Evolutionary conservation across 306 rosid species (phyloP).

Genomic region (Cucurbita moschata): DNA sequence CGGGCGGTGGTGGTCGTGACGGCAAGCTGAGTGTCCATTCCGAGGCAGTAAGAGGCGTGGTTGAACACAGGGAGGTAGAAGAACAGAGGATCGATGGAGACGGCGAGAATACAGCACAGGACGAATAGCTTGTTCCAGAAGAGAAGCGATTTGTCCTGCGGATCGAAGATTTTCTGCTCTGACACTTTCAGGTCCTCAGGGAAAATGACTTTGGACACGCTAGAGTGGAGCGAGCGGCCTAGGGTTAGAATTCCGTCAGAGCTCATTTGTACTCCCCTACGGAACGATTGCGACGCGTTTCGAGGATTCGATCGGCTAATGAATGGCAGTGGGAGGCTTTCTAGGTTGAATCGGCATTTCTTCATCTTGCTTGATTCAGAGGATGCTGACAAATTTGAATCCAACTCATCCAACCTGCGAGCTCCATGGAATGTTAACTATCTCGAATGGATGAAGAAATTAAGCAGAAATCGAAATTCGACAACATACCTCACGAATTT

Average conservation of each 20-base stretch:
- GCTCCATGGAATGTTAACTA: not conserved
- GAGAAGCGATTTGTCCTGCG: conserved; percentile 69
- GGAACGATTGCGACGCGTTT: conserved; percentile 39
- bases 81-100: conserved; percentile 75
- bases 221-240: conserved; percentile 53
- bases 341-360: conserved; percentile 30
- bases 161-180: conserved; percentile 63
- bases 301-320: conserved; percentile 19
- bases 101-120: conserved; percentile 55
- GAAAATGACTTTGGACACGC: conserved; percentile 59
- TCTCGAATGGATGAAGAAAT: not conserved
- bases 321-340: conserved; percentile 18
- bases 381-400: conserved; percentile 19
- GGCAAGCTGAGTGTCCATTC: conserved; percentile 50
- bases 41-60: conserved; percentile 45
- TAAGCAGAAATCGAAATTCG: not conserved
- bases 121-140: conserved; percentile 75
- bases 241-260: conserved; percentile 63
- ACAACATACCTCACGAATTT: conserved; percentile 27
- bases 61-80: conserved; percentile 76
- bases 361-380: conserved; percentile 36
- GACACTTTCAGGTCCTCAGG: conserved; percentile 82
- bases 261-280: conserved; percentile 18
- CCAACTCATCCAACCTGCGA: conserved; percentile 10
- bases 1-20: conserved; percentile 27